A percentile compares a stretch with the other conserved stretches of the same genome.
These are phyloP conservation scores for Aschersonia sp. DNA, from an alignment of 2,329 filamentous ascomycete species.

Conservation along the genomic window DNA sequence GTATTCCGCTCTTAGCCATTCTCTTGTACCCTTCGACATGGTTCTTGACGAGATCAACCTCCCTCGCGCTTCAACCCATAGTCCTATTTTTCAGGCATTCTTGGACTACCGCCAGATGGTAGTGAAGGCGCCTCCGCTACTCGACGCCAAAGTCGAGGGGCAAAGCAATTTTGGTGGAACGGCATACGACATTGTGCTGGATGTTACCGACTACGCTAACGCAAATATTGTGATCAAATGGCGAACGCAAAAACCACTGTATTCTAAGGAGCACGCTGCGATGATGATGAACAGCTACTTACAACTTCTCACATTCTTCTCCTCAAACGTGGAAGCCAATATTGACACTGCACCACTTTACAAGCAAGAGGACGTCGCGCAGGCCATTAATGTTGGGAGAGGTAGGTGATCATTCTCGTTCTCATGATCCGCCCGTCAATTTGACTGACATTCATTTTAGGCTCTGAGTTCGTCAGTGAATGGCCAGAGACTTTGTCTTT, in stretches of 20 bases:
- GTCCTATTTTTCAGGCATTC: constrained; percentile 30
- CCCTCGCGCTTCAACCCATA: constrained; percentile 19
- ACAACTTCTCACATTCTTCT: neutral
- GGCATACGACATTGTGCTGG: neutral
- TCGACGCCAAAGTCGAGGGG: neutral
- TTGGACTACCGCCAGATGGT: constrained; percentile 21
- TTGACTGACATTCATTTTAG: neutral
- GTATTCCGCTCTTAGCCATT: constrained; percentile 13
- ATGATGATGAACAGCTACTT: neutral
- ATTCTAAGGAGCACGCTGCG: neutral
- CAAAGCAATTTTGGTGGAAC: neutral
- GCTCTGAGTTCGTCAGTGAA: neutral
- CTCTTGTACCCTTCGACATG: constrained; percentile 28
- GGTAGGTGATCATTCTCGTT: neutral
- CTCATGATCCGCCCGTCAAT: no score
- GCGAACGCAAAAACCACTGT: neutral
- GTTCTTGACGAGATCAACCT: constrained; percentile 26
- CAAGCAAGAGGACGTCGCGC: neutral
- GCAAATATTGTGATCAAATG: neutral
- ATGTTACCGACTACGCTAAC: neutral
- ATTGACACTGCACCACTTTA: neutral
- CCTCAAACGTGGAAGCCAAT: neutral
- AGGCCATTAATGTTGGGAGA: neutral
- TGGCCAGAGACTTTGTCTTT: neutral
- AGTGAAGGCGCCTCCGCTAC: neutral